Percentiles rank a stretch among this genome's conserved stretches.
Conservation (phyloP, 768 basidiomycete genomes). For the Amanita thiersii region DNA sequence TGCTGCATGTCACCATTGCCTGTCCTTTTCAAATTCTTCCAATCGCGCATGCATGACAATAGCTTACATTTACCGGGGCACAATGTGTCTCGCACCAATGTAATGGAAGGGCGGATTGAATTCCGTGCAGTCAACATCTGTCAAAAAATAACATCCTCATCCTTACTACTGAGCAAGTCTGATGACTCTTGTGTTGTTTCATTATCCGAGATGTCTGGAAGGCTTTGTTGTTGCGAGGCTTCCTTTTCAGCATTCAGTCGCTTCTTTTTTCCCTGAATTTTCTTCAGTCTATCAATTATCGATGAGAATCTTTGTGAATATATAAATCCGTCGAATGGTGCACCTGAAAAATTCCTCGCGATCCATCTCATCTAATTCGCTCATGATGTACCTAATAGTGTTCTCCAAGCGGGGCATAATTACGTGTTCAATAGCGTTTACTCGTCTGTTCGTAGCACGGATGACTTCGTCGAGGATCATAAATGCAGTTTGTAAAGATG, state of each 20-base stretch:
- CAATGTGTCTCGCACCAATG: no score
- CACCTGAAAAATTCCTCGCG: slow-evolving; percentile 90
- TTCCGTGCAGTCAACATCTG: slow-evolving; percentile 5
- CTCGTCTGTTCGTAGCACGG: slow-evolving; percentile 96
- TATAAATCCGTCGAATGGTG: slow-evolving; percentile 11
- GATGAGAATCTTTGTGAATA: neutral
- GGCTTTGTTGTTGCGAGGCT: slow-evolving; percentile 17
- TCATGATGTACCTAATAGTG: slow-evolving; percentile 96
- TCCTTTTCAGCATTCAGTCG: slow-evolving; percentile 52
- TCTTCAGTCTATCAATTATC: slow-evolving; percentile 63
- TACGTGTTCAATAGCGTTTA: slow-evolving; percentile 97
- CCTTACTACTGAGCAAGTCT: slow-evolving; percentile 77
- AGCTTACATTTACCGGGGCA: no score
- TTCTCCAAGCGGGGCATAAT: slow-evolving; percentile 94
- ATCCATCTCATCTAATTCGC: slow-evolving; percentile 98
- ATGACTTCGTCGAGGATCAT: slow-evolving; percentile 99
- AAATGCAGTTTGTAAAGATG: slow-evolving; percentile 95
- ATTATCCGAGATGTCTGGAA: slow-evolving; percentile 22
- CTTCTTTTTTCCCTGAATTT: slow-evolving; percentile 97
- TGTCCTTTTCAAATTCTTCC: neutral
- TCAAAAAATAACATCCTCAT: slow-evolving; percentile 92
- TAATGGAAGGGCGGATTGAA: slow-evolving; percentile 6
- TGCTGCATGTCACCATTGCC: slow-evolving; percentile 33
- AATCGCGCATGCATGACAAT: slow-evolving; percentile 7
- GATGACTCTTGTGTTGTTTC: slow-evolving; percentile 23